A percentile compares a stretch with the other conserved stretches of the same genome.
Evolutionary conservation across 1,139 yeast species (phyloP).

Genomic region (Geotrichum candidum): DNA sequence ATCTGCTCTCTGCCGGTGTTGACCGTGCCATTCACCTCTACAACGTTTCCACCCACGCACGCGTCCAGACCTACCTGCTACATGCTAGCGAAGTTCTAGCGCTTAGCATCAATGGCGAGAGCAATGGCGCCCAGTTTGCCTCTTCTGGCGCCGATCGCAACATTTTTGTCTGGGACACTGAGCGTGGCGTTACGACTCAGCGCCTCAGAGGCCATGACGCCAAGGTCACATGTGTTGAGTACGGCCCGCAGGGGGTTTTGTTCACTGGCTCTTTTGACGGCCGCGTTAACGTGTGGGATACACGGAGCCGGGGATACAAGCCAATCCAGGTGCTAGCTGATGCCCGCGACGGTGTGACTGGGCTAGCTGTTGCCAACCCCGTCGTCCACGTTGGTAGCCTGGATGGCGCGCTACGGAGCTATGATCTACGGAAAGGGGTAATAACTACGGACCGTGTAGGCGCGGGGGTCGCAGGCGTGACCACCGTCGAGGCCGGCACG

Average conservation of each 20-base stretch:
- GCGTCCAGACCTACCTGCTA: slow-evolving; percentile 26
- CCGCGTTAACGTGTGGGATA: slow-evolving; percentile 37
- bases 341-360: slow-evolving; percentile 35
- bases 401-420: slow-evolving; percentile 34
- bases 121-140: slow-evolving; percentile 28
- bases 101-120: slow-evolving; percentile 30
- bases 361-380: slow-evolving; percentile 25
- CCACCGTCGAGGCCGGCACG: not conserved
- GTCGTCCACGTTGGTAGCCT: slow-evolving; percentile 35
- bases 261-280: slow-evolving; percentile 35
- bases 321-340: slow-evolving; percentile 35
- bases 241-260: slow-evolving; percentile 29
- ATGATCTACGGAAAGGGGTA: slow-evolving; percentile 34
- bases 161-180: slow-evolving; percentile 35
- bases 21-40: slow-evolving; percentile 31
- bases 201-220: slow-evolving; percentile 33
- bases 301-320: slow-evolving; percentile 21
- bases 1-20: slow-evolving; percentile 34
- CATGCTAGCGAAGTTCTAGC: slow-evolving; percentile 36
- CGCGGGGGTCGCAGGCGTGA: slow-evolving; percentile 13
- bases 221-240: slow-evolving; percentile 31
- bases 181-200: slow-evolving; percentile 26
- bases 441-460: slow-evolving; percentile 30
- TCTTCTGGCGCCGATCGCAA: slow-evolving; percentile 38
- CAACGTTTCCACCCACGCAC: slow-evolving; percentile 28